Evolutionary conservation across 1,139 yeast species (phyloP).

Genomic region (Hyphopichia fennica): DNA sequence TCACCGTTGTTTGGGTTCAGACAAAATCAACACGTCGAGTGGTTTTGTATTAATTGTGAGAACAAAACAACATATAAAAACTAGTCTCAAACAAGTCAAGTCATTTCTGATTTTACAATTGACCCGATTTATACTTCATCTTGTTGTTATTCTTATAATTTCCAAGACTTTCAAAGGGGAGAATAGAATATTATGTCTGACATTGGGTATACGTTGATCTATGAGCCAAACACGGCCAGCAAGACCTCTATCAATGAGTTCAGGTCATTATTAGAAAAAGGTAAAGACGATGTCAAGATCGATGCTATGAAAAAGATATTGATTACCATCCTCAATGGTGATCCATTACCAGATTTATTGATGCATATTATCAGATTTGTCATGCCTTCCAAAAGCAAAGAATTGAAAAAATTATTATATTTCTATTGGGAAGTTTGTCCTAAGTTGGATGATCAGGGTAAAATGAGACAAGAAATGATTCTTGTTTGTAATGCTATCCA

Average conservation of each 20-base stretch:
- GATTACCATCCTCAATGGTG: conserved; percentile 88
- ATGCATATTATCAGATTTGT: conserved; percentile 97
- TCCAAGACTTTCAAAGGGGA: too few species aligned
- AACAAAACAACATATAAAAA: neutral
- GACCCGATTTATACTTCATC: too few species aligned
- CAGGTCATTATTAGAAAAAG: conserved; percentile 80
- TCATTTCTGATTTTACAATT: neutral
- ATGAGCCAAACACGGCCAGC: conserved; percentile 71
- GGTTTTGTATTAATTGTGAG: neutral
- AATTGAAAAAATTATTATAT: conserved; percentile 86
- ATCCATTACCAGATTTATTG: conserved; percentile 88
- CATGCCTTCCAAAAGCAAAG: conserved; percentile 93
- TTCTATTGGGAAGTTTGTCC: conserved; percentile 99
- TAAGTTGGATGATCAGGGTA: conserved; percentile 82
- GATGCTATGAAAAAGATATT: conserved; percentile 88
- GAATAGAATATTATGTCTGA: conserved; percentile 33
- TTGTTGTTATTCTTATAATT: too few species aligned
- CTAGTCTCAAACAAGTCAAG: conserved; percentile 3
- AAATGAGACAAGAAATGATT: conserved; percentile 97
- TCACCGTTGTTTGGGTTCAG: neutral
- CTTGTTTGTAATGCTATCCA: conserved; percentile 97
- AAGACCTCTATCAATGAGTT: conserved; percentile 76
- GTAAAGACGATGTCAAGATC: conserved; percentile 83
- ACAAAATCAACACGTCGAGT: conserved; percentile 9
- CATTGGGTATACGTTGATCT: conserved; percentile 69